Base-by-base conservation (phyloP, 371 early-diverging fungal genomes). In the Mortierella sp. region DNA sequence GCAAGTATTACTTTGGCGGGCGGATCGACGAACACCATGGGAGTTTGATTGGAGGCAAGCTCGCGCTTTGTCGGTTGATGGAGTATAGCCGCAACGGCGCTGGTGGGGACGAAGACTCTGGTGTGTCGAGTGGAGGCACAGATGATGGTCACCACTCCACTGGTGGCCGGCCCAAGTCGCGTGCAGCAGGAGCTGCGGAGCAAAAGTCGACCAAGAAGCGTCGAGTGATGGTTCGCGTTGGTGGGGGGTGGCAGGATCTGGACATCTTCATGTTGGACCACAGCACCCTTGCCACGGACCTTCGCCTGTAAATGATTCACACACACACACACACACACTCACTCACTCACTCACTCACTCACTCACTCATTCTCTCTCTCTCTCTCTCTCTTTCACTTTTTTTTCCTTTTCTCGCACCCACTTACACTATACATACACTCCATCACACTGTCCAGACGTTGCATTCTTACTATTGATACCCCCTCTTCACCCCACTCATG, bases 201-300 rank as follows among this genome's bases (percentile, higher is more conserved):
- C 46, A 48, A n/a, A 44, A 50, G 12, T 29, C 58, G 62, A 70
- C 71, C 56, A 70, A 73, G 47, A 55, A 62, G 19, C 70, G 75
- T 6, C 85, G 85, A 72, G 89, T 89, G 5, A 64, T 88, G 29
- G 85, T 88, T 30, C 84, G 89, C 37, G 89, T 89, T 0, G 89
- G 90, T 30, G 89, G 89, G 29, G 89, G 90, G 11, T 90, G 89
- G 89, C 87, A 88, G 61, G 89, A 88, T 70, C 68, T 90, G 65
- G 89, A 90, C 45, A 82, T 87, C 53, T 90, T 89, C 60, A 81
- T 90, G 55, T 64, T 90, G 18, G 88, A 89, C 52, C 87, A 87
- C 55, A 83, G 81, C 64, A 79, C 79, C 56, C 72, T 85, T 21
- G 82, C 82, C 52, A 80, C 66, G 77, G 4, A 63, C 68, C 37